Base-by-base conservation (phyloP, 805 yeast species). In the Spathaspora sp. region DNA sequence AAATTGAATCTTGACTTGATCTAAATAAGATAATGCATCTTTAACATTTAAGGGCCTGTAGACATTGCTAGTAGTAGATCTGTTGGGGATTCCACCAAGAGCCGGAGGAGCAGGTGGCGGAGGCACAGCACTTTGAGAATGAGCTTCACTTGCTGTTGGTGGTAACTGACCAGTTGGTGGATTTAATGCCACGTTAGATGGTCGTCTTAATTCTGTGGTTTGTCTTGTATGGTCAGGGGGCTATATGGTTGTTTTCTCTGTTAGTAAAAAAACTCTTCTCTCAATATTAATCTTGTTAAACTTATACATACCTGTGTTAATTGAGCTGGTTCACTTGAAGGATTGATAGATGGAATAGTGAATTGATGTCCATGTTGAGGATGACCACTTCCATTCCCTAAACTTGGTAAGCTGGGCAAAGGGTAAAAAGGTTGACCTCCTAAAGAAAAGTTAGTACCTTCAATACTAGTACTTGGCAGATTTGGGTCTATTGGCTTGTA, bases 11-110 rank as follows among this genome's bases (percentile, higher is more conserved):
- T 94, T 94, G 49, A 94, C 99, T 70, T 92, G 97, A 66, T 96
- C 99, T 59, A 94, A 79, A 65, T 96, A 94, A 9, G 97, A 85
- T 57, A 94, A 76, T 5, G 99, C 99, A 69, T 94, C 99, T 65
- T 89, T 90, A 48, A 94, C 98, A 64, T 94, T 94, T 60, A 94
- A 74, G 1, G 97, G 97, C 59, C 91, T 76, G 65, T 86, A 86
- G 29, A 72, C 70, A 50, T 65, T 71, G 9, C 73, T 66, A 2
- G 75, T 63, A n/a, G 75, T 62, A 20, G 77, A 69, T 48, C 78
- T 63, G 57, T 72, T 74, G 23, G 76, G 72, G 16, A 70, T 70
- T 9, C 72, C 75, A 52, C 61, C 75, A 50, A 59, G 60, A 46
- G 54, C 51, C 52, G 55, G 63, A 50, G 44, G 63, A 17, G 52